Evolutionary conservation across 73 alveolate species (phyloP).

Genomic region (Paramecium bursaria): DNA sequence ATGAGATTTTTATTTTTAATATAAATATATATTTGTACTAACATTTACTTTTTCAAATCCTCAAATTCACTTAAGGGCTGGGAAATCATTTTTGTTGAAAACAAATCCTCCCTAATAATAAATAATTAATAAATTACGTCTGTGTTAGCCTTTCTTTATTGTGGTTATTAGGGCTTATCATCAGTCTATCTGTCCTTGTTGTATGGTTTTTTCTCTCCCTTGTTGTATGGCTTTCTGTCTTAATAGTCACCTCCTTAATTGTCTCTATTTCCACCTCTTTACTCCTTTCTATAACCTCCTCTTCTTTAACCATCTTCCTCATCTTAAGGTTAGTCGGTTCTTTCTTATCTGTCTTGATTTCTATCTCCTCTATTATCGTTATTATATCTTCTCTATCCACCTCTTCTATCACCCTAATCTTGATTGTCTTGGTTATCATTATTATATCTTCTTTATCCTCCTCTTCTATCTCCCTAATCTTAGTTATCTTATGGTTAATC

Average conservation of each 20-base stretch:
- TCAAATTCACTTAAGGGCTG: slow-evolving; percentile 50
- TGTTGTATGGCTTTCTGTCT: not conserved
- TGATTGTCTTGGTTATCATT: slow-evolving; percentile 1
- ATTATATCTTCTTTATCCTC: not conserved
- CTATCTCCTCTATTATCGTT: slow-evolving; percentile 24
- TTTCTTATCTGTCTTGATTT: slow-evolving; percentile 4
- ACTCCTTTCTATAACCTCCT: not conserved
- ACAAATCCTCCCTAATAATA: slow-evolving; percentile 9
- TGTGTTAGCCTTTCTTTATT: slow-evolving; percentile 14
- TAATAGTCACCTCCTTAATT: not conserved
- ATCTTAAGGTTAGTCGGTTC: not conserved
- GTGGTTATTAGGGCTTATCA: slow-evolving; percentile 6
- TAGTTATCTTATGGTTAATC: not conserved
- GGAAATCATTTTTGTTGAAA: slow-evolving; percentile 42
- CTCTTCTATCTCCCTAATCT: not conserved
- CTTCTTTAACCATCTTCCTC: not conserved
- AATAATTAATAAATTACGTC: not conserved
- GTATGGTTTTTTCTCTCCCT: slow-evolving; percentile 12
- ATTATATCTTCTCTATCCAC: not conserved
- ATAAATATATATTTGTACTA: slow-evolving; percentile 54
- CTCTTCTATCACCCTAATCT: not conserved
- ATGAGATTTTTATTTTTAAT: not conserved
- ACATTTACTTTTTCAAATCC: slow-evolving; percentile 7
- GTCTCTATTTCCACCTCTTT: slow-evolving; percentile 19
- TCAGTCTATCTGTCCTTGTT: not conserved